Evolutionary conservation across 768 basidiomycete species (phyloP), one percentile per base, ranked within the genome.

Genomic region (Tylopilus sp.): DNA sequence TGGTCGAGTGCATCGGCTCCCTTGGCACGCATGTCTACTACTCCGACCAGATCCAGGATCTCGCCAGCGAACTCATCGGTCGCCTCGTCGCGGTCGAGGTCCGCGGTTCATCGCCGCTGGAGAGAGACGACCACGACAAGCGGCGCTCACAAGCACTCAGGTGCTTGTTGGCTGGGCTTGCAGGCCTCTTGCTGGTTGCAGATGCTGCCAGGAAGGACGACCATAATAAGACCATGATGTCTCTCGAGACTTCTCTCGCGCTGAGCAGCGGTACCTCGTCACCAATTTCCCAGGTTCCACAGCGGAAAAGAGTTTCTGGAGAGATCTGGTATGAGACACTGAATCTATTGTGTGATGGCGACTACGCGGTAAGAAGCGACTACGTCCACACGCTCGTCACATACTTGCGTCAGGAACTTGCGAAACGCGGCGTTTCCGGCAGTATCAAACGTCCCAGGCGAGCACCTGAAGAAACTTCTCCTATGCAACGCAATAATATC

Each of bases 21-120:
- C 76, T 98, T 12, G 92, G 92, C 31, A 84, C 87, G 12, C 93
- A 96, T 63, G 85, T 96, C 49, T 95, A 97, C 74, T 98, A 98
- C 65, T 88, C 92, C 34, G 95, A 97, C 69, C 95, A 98, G 71
- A 92, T 94, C 45, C 91, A 92, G 63, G 95, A 97, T 64, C 82
- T 97, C 40, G 84, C 91, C 2, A 86, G 84, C 50, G 94, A 95
- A 68, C 72, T 95, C 41, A 82, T 92, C 37, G 80, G 79, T 55
- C 84, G 92, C 17, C 78, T 97, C 16, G 76, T 85, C 5, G 73
- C 82, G 3, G 71, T 94, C 24, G 88, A 94, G 60, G 73, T 80
- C 4, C 85, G 83, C 59, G 85, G 85, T 8, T 64, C 81, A 3
- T 61, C 77, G 1, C 74, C 73, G 10, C 71, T 71, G 16, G 72